Evolutionary conservation across 768 basidiomycete species (phyloP), one percentile per base, ranked within the genome.

Genomic region (Hygrophoropsis aurantiaca): DNA sequence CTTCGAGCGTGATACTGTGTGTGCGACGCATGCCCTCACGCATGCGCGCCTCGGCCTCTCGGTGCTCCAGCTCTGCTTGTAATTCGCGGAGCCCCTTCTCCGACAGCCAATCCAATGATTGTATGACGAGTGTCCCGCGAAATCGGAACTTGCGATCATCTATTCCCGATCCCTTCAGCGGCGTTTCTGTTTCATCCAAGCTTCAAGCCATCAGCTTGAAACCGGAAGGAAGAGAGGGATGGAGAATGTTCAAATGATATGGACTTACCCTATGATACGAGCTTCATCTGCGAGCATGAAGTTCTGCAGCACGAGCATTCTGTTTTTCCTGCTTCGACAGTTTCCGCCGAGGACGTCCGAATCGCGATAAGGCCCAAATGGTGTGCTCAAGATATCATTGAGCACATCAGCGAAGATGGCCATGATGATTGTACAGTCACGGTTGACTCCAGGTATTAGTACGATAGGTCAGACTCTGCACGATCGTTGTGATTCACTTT

Each of bases 121-220:
- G 55, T 49, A 86, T 72, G 32, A 69, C 68, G 1, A 85, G 64
- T 5, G 74, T 54, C 0, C 82, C 84, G 25, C 73, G 76, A 50
- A 84, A 80, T 10, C 72, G 65, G 16, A 82, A 72, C 40, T 25
- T 55, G 49, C 66, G 59, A 27, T 53, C 15, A 46, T 66, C 64
- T 19, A 42, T n/a, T 9, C 11, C 49, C 11, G 46, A 50, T 10
- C 66, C 65, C 11, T 68, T 66, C 26, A 62, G 45, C 3, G 72
- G 62, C 27, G 53, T 65, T 50, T 81, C 79, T 5, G 77, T 71
- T 27, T 74, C 68, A 53, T 81, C 78, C 9, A 80, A 70, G 11
- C 79, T 80, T 34, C 19, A 48, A 1, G 21, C 18, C 2, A 41
- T 65, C 10, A 52, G 47, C 23, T 26, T 27, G 25, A 8, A 20